Evolutionary conservation across 148 eudicot species (phyloP).

Genomic region (Chenopodium berlandieri): DNA sequence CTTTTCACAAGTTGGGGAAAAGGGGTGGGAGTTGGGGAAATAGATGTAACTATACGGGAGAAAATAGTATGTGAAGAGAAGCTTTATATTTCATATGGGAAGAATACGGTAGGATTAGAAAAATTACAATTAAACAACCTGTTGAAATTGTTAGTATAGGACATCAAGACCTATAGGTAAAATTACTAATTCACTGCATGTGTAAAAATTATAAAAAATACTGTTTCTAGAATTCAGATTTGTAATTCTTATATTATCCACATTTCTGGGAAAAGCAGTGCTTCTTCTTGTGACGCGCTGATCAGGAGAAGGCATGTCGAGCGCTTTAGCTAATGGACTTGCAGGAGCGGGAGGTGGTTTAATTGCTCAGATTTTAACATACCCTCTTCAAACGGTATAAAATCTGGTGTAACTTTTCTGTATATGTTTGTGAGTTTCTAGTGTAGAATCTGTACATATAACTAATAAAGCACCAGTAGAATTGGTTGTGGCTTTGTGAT

Average conservation of each 20-base stretch:
- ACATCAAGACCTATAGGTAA: neutral
- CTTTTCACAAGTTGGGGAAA: too few relatives aligned
- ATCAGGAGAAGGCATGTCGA: slow-evolving; percentile 55
- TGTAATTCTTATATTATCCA: neutral
- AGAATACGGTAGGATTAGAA: neutral
- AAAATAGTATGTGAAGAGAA: neutral
- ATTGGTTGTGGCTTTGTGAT: slow-evolving; percentile 16
- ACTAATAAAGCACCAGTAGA: slow-evolving; percentile 16
- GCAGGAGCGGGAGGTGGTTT: slow-evolving; percentile 98
- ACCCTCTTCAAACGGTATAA: slow-evolving; percentile 85
- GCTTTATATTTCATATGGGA: neutral
- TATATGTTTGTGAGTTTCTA: slow-evolving; percentile 6
- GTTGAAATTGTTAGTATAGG: neutral
- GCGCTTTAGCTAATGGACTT: slow-evolving; percentile 76
- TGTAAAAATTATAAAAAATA: neutral
- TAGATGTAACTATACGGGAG: neutral
- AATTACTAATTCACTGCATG: neutral
- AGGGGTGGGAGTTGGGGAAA: too few relatives aligned
- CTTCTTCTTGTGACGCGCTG: slow-evolving; percentile 23
- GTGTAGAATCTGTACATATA: neutral
- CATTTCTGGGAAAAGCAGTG: slow-evolving; percentile 14
- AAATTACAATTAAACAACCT: neutral
- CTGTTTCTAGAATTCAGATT: neutral
- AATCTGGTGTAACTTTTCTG: neutral
- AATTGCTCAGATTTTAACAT: slow-evolving; percentile 80